Evolutionary conservation across 352 stramenopile species (phyloP), one percentile per base, ranked within the genome.

Genomic region (Phytophthora uliginosa): DNA sequence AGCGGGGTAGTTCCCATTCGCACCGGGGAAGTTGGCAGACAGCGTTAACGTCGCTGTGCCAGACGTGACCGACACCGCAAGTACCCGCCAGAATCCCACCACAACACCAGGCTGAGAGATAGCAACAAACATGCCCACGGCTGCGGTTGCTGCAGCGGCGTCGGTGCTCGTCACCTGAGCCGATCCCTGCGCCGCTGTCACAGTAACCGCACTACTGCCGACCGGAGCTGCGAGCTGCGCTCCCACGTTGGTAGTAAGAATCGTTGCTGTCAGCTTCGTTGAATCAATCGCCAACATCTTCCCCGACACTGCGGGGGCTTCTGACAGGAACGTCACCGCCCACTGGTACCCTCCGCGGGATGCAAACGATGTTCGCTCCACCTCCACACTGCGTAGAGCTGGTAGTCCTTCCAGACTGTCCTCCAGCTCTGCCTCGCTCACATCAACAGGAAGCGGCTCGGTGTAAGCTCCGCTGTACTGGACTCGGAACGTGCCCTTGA

Each of bases 401-500:
- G 78, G 58, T 1, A 97, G 59, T 0, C 77, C 73, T 47, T 88
- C 79, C 3, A 98, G 66, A 24, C 76, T 94, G 18, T 73, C 56
- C 24, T 97, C 71, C 10, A 97, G 38, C 26, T 92, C 88, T 0
- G 63, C 61, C 40, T 96, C 92, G 26, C 72, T 86, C 2, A 92
- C 76, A 40, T 88, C 71, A 3, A 74, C 65, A 8, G 85, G 78
- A 0, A 98, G 62, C 45, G 85, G 78, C 62, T 92, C 79, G 0
- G 84, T 93, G 10, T 73, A 74, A 0, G 52, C 66, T 3, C 75
- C 76, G 22, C 77, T 79, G 66, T 94, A 97, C 55, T 82, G 68
- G 0, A 98, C 71, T 42, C 87, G 80, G 54, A 95, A 95, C 7
- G 81, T 98, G 2, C 97, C 97, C 2, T 59, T 73, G 8, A 97